Percentiles rank a stretch among this genome's conserved stretches.
Evolutionary conservation across 2,329 filamentous ascomycete genomes (phyloP).

Genomic region (Helicocarpus griseus): DNA sequence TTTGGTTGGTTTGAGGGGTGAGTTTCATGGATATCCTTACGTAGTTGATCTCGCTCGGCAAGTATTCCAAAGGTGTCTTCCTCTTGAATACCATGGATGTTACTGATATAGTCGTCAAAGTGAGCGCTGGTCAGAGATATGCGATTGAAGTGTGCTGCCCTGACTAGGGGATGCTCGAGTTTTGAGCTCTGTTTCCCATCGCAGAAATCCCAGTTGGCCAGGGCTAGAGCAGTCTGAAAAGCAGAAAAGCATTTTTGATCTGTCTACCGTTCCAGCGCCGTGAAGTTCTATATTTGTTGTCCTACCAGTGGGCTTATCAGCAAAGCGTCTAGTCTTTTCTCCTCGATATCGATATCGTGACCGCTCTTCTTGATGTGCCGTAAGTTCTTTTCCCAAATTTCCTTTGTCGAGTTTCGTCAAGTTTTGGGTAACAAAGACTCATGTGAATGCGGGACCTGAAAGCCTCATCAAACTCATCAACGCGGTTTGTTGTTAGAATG

Average conservation of each 20-base stretch:
- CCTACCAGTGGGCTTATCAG: slow-evolving; percentile 10
- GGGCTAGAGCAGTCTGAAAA: slow-evolving; percentile 25
- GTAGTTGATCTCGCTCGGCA: neutral
- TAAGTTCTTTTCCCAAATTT: slow-evolving; percentile 18
- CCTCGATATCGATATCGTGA: slow-evolving; percentile 7
- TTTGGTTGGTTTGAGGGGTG: neutral
- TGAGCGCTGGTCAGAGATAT: slow-evolving; percentile 2
- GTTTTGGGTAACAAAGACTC: slow-evolving; percentile 32
- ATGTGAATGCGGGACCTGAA: slow-evolving; percentile 42
- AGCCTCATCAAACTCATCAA: slow-evolving; percentile 41
- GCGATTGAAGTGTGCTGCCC: neutral
- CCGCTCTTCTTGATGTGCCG: slow-evolving; percentile 8
- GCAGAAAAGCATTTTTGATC: slow-evolving; percentile 29
- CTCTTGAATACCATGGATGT: slow-evolving; percentile 1
- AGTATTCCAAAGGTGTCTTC: neutral
- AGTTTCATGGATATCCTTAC: neutral
- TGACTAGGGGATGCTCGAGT: neutral
- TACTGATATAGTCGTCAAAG: slow-evolving; percentile 3
- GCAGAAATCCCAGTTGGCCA: slow-evolving; percentile 19
- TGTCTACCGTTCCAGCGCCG: slow-evolving; percentile 27
- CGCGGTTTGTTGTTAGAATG: slow-evolving; percentile 44
- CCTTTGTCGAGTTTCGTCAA: slow-evolving; percentile 12
- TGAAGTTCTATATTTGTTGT: slow-evolving; percentile 7
- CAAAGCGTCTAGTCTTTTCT: slow-evolving; percentile 12
- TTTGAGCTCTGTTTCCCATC: neutral